Evolutionary conservation across 169 alveolate genomes (phyloP).

Genomic region (Eimeria maxima): DNA sequence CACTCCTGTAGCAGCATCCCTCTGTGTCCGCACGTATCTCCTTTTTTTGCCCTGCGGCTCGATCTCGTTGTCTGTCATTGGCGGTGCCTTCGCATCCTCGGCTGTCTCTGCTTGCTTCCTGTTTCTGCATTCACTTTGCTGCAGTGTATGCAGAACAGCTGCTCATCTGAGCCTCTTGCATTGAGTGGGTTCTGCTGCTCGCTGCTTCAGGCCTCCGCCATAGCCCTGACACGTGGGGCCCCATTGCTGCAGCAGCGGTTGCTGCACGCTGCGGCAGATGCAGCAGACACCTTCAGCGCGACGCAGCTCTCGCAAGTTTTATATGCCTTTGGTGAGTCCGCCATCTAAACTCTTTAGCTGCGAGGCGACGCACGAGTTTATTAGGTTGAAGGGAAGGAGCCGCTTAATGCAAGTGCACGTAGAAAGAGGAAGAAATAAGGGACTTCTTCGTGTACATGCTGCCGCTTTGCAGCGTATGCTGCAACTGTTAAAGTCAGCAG

Average conservation of each 20-base stretch:
- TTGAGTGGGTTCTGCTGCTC: too few species aligned
- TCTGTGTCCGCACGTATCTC: too few species aligned
- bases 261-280: conserved; percentile 12
- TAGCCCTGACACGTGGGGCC: conserved; percentile 31
- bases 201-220: background rate
- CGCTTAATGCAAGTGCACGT: too few species aligned
- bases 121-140: too few species aligned
- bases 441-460: too few species aligned
- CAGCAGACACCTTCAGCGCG: conserved; percentile 2
- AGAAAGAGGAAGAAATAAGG: too few species aligned
- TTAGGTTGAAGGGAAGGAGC: background rate
- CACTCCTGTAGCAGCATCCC: too few species aligned
- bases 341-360: too few species aligned
- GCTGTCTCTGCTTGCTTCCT: background rate
- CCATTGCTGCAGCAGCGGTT: conserved; percentile 4
- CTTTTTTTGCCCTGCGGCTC: too few species aligned
- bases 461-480: background rate
- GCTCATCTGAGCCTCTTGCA: too few species aligned
- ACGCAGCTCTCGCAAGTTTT: conserved; percentile 3
- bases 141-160: too few species aligned
- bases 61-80: background rate
- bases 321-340: background rate
- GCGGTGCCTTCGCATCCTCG: background rate
- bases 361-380: background rate
- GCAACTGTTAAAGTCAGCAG: background rate